phyloP scores from a whole-genome alignment of 169 alveolate species.

The Plasmodium inui region DNA sequence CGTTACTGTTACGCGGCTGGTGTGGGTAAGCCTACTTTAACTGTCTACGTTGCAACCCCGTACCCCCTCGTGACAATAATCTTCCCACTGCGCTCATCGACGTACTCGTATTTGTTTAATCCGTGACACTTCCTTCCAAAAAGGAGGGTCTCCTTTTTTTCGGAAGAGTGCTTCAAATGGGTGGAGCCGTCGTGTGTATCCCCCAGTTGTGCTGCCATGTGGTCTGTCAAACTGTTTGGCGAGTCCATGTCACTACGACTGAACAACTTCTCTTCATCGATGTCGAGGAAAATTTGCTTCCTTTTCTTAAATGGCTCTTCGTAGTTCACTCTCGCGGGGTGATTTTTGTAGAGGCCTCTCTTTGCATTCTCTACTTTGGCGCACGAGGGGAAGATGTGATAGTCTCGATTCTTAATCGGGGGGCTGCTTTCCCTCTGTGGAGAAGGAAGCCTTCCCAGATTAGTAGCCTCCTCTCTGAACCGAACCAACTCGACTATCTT shows the following conservation, averaged over 20 bases:
- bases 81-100: conserved; percentile 39
- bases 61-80: conserved; percentile 16
- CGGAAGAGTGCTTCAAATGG: not conserved
- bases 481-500: conserved; percentile 7
- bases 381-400: conserved; percentile 29
- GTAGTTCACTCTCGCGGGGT: conserved; percentile 5
- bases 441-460: not conserved
- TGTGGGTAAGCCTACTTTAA: not conserved
- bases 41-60: not conserved
- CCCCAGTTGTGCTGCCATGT: not conserved
- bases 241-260: not conserved
- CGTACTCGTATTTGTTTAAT: conserved; percentile 40
- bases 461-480: not conserved
- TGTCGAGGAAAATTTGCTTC: conserved; percentile 45
- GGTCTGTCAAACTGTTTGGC: not conserved
- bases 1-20: too few species aligned
- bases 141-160: not conserved
- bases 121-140: conserved; percentile 59
- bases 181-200: not conserved
- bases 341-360: conserved; percentile 19
- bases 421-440: not conserved
- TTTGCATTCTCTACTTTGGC: conserved; percentile 28
- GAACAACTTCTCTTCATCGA: conserved; percentile 18
- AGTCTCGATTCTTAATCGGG: conserved; percentile 8
- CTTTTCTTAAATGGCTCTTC: conserved; percentile 54